Percentiles rank a stretch among this genome's conserved stretches.
Evolutionary conservation across 352 stramenopile species (phyloP).

Genomic region (Phytophthora colocasiae): DNA sequence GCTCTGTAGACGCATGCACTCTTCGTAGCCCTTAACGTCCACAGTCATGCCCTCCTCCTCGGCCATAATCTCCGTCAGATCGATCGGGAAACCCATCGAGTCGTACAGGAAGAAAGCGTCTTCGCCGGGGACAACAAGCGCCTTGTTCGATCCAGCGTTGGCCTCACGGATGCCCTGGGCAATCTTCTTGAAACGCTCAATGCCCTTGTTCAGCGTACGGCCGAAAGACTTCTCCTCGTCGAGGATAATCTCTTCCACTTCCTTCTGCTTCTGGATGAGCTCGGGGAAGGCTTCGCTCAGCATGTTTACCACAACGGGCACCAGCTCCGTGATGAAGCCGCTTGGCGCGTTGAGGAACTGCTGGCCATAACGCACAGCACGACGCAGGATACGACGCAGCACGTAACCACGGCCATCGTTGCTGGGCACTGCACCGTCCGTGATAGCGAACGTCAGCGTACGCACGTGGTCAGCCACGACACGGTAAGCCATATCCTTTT

Average conservation of each 20-base stretch:
- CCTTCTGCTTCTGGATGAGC: slow-evolving; percentile 91
- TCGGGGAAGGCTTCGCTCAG: slow-evolving; percentile 97
- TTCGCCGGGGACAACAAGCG: slow-evolving; percentile 90
- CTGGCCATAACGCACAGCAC: slow-evolving; percentile 97
- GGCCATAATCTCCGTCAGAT: slow-evolving; percentile 98
- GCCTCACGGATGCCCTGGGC: slow-evolving; percentile 72
- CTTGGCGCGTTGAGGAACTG: slow-evolving; percentile 96
- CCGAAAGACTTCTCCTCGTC: slow-evolving; percentile 98
- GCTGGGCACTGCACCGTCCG: slow-evolving; percentile 96
- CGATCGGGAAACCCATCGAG: slow-evolving; percentile 98
- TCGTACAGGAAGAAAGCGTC: slow-evolving; percentile 99
- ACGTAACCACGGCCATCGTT: slow-evolving; percentile 99
- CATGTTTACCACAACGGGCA: slow-evolving; percentile 94
- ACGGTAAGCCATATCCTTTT: slow-evolving; percentile 92
- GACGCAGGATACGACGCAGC: slow-evolving; percentile 97
- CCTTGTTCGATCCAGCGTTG: slow-evolving; percentile 56
- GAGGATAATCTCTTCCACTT: slow-evolving; percentile 94
- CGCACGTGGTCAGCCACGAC: slow-evolving; percentile 99
- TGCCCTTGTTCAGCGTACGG: slow-evolving; percentile 95
- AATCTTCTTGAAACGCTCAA: slow-evolving; percentile 91
- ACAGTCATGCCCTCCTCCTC: slow-evolving; percentile 95
- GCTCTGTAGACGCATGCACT: slow-evolving; percentile 93
- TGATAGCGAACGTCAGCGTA: slow-evolving; percentile 98
- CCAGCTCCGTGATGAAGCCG: slow-evolving; percentile 96
- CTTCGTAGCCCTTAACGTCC: slow-evolving; percentile 94